Conservation (phyloP, 371 early-diverging fungal species). For the Umbelopsis sp. region DNA sequence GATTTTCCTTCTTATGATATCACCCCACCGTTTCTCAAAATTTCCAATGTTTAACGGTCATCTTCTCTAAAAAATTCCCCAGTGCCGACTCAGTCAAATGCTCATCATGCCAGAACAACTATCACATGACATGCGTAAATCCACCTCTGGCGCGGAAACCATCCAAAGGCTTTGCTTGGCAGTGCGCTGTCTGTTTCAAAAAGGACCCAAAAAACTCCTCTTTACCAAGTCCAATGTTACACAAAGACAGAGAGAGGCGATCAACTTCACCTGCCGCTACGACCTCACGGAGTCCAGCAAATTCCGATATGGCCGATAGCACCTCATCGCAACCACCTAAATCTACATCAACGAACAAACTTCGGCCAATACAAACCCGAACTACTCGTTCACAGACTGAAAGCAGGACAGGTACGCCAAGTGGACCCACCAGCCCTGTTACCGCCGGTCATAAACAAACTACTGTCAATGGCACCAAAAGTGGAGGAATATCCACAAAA, state of each 20-base stretch:
- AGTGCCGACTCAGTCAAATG: conserved; percentile 67
- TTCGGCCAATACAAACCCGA: conserved; percentile 24
- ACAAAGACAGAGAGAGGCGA: conserved; percentile 10
- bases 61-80: neutral
- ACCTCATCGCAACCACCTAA: neutral
- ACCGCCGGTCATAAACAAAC: neutral
- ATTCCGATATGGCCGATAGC: conserved; percentile 5
- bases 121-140: conserved; percentile 77
- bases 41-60: neutral
- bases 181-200: conserved; percentile 72
- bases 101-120: conserved; percentile 70
- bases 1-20: too few species aligned
- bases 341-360: conserved; percentile 3
- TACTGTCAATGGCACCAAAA: conserved; percentile 12
- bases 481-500: conserved; percentile 5
- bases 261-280: conserved; percentile 1
- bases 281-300: conserved; percentile 14
- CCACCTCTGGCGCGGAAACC: conserved; percentile 77
- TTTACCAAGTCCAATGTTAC: neutral
- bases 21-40: neutral
- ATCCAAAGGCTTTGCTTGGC: conserved; percentile 82
- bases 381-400: conserved; percentile 23
- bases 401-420: conserved; percentile 13
- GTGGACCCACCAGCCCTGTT: neutral
- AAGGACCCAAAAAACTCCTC: conserved; percentile 24